These are phyloP conservation scores for Triangularia verruculosa DNA, from an alignment of 2,329 filamentous ascomycete species.

Conservation along the genomic window DNA sequence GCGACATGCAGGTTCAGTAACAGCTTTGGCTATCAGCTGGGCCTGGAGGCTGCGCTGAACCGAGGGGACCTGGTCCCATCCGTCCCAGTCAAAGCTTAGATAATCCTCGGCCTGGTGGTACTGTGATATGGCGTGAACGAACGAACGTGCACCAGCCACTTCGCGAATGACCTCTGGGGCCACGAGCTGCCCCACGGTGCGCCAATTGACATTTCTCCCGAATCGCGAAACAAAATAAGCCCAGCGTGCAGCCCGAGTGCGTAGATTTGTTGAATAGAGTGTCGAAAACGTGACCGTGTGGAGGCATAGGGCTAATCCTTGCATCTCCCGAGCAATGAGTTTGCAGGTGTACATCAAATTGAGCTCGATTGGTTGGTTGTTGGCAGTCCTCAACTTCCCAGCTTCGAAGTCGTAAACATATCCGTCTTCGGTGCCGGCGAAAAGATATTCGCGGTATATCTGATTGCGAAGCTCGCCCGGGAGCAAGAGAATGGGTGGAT, in stretches of 20 bases:
- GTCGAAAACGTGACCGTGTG: constrained; percentile 13
- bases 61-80: not conserved
- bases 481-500: not conserved
- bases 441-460: constrained; percentile 9
- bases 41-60: not conserved
- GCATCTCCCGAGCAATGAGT: constrained; percentile 9
- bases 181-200: not conserved
- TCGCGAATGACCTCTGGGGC: not conserved
- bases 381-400: constrained; percentile 9
- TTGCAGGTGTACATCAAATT: constrained; percentile 11
- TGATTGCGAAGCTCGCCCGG: constrained; percentile 9
- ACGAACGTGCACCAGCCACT: not conserved
- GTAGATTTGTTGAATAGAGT: not conserved
- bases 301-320: not conserved
- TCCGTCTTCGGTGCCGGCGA: constrained; percentile 8
- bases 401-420: constrained; percentile 7
- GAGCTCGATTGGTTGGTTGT: constrained; percentile 6
- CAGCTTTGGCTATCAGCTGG: not conserved
- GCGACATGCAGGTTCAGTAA: not conserved
- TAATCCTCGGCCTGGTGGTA: no score
- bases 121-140: not conserved
- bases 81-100: not conserved
- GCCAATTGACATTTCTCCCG: not conserved
- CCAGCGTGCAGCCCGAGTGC: not conserved
- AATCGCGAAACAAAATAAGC: not conserved